Conservation (phyloP, 176 grass and related monocot genomes). For the Eremochloa ophiuroides region DNA sequence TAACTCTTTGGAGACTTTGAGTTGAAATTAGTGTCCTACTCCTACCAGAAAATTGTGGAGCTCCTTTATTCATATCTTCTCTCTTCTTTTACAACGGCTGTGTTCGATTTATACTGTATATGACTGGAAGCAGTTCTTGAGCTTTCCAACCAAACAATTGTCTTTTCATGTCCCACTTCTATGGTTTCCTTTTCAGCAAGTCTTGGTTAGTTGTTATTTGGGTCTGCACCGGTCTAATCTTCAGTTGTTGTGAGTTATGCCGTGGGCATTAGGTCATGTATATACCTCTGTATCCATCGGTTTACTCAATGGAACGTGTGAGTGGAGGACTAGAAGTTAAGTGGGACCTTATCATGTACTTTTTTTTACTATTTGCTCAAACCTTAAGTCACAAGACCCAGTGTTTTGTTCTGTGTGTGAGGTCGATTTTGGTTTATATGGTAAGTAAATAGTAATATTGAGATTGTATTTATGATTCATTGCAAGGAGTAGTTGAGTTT, state of each 20-base stretch:
- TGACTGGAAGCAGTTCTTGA: neutral
- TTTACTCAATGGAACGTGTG: neutral
- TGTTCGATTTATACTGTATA: neutral
- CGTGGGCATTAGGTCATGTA: neutral
- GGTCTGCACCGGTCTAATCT: neutral
- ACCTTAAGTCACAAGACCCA: neutral
- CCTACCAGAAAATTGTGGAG: neutral
- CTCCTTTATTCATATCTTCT: neutral
- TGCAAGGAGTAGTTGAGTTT: neutral
- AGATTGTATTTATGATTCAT: conserved; percentile 12
- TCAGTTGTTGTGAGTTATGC: neutral
- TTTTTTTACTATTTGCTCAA: neutral
- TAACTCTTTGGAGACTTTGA: neutral
- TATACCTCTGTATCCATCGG: conserved; percentile 17
- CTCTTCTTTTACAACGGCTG: neutral
- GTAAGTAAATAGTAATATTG: neutral
- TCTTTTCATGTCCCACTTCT: neutral
- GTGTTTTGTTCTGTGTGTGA: conserved; percentile 4
- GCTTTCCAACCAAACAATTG: neutral
- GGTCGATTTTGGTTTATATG: neutral
- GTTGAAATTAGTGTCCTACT: neutral
- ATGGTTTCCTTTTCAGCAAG: neutral
- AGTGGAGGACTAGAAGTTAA: neutral
- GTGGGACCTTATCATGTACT: neutral
- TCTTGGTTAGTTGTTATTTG: conserved; percentile 1